Base-by-base conservation (phyloP, 345 rosid species). In the Passiflora organensis region DNA sequence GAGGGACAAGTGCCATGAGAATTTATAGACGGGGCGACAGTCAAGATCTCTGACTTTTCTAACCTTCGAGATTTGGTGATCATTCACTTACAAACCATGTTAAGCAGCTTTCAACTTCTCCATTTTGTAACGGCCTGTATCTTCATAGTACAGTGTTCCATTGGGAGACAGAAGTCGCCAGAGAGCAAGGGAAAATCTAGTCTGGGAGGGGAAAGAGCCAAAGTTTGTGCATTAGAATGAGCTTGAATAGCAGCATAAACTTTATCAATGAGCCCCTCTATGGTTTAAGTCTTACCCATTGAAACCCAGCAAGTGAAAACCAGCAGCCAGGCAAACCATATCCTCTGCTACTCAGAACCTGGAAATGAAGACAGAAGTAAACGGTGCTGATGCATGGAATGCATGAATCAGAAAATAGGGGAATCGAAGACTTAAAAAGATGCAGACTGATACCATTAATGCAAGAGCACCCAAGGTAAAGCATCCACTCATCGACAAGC, bases 401-500 rank as follows among this genome's bases (percentile, higher is more conserved):
- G 17, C 42, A 39, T 5, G 43, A 39, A 10, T 39, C 12, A 39
- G 6, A 10, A 28, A 28, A 28, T 28, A 28, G 34, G 34, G 34
- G 8, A 8, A 28, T 28, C 32, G 13, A n/a, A 23, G 32, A 55
- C 23, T 20, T 6, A 37, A 10, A 17, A 57, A 51, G 42, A 48
- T 57, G 22, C 24, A 38, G 59, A 65, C 21, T 25, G 55, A 44
- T 74, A 88, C 98, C 91, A 74, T 52, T 24, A 86, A 61, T 41
- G 71, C 21, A 41, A 84, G 69, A 55, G 73, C 78, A 44, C 80
- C 84, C 55, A 84, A 65, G 1, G 68, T 64, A 19, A 84, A 70
- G 82, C 98, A 86, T 65, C 88, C 87, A 1, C 68, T 74, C 82
- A 74, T 84, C 18, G 95, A 78, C 53, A 82, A 46, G 70, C 96